Percentiles rank a stretch among this genome's conserved stretches.
Conservation (phyloP, 202 grass and related monocot species). For the Setaria viridis region DNA sequence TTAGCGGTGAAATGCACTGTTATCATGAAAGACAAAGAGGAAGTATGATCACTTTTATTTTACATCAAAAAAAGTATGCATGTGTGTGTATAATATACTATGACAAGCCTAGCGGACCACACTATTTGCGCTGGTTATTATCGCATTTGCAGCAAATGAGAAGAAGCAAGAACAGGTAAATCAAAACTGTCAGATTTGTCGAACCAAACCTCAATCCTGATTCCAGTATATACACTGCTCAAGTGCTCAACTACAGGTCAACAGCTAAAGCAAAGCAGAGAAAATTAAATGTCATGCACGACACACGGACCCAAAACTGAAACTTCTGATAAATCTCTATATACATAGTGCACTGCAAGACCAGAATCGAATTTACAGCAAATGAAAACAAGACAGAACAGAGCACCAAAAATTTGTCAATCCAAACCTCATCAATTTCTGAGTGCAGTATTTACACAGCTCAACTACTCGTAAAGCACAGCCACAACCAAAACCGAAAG, state of each 20-base stretch:
- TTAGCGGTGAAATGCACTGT: too few relatives aligned
- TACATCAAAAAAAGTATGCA: too few relatives aligned
- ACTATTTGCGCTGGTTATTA: background rate
- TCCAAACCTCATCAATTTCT: background rate
- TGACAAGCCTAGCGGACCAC: too few relatives aligned
- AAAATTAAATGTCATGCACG: background rate
- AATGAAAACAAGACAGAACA: background rate
- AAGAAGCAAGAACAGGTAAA: background rate
- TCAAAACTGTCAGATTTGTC: background rate
- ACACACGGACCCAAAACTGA: too few relatives aligned
- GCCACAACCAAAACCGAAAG: slow-evolving; percentile 29
- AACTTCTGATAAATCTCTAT: too few relatives aligned
- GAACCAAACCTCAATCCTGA: background rate
- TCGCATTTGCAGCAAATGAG: background rate
- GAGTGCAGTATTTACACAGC: slow-evolving; percentile 20
- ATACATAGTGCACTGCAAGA: too few relatives aligned
- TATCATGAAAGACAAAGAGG: too few relatives aligned
- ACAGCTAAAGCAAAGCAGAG: background rate
- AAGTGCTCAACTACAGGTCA: background rate
- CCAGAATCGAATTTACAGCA: too few relatives aligned
- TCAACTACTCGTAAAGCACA: slow-evolving; percentile 16
- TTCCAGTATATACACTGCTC: background rate
- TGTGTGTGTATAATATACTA: too few relatives aligned
- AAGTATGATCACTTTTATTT: too few relatives aligned
- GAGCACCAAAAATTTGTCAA: background rate